phyloP scores from a whole-genome alignment of 768 basidiomycete genomes.

The Lactarius pseudohatsudake region DNA sequence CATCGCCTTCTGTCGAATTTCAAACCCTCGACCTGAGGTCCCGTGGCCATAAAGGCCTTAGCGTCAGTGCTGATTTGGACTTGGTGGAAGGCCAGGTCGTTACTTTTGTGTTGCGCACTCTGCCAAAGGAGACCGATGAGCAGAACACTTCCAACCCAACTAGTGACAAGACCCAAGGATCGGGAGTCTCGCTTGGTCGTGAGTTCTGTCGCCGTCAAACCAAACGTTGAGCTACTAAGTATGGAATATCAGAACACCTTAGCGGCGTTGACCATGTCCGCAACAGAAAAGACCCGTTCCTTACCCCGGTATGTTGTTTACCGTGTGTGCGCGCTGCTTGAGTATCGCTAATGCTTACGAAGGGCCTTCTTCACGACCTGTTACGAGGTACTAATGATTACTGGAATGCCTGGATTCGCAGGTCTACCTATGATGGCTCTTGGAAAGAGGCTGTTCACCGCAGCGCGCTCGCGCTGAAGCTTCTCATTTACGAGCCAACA shows the following conservation, averaged over 20 bases:
- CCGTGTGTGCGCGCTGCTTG: background rate
- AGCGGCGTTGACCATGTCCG: conserved; percentile 46
- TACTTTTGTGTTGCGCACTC: conserved; percentile 82
- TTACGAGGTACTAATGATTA: conserved; percentile 72
- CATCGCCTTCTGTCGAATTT: conserved; percentile 54
- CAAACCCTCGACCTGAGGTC: conserved; percentile 60
- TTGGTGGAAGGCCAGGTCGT: conserved; percentile 85
- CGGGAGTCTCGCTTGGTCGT: conserved; percentile 50
- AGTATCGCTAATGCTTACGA: background rate
- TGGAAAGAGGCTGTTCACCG: conserved; percentile 97
- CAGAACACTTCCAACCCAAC: conserved; percentile 37
- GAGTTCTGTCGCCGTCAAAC: conserved; percentile 21
- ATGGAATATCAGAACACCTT: conserved; percentile 39
- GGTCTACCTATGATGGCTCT: conserved; percentile 84
- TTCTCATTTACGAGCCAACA: conserved; percentile 91
- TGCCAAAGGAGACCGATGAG: conserved; percentile 44
- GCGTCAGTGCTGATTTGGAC: conserved; percentile 55
- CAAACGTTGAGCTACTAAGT: background rate
- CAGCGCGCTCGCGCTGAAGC: conserved; percentile 90
- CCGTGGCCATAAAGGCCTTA: conserved; percentile 75
- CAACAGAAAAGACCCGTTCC: conserved; percentile 64
- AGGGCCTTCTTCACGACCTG: conserved; percentile 59
- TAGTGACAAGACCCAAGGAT: conserved; percentile 41
- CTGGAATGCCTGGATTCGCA: conserved; percentile 89
- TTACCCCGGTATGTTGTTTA: conserved; percentile 53